Base-by-base conservation (phyloP, 2,329 filamentous ascomycete genomes). In the Ophiostoma pallidulum region DNA sequence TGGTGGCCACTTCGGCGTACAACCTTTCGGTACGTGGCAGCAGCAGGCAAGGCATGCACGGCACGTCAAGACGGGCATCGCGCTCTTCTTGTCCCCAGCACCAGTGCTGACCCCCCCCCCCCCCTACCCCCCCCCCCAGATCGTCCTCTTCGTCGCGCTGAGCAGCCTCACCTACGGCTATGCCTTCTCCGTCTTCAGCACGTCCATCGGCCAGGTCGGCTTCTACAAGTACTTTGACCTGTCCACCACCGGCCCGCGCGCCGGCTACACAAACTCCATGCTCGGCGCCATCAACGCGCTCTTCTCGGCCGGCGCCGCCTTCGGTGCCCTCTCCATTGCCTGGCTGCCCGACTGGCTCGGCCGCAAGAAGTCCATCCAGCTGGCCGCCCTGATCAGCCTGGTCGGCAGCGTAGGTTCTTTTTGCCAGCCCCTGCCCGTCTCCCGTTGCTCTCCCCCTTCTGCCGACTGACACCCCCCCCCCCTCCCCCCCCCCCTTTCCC, bases 161-260 rank as follows among this genome's bases (percentile, higher is more conserved):
- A 46, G 48, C 39, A 47, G 48, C 39, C 45, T 50, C 26, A 50
- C 48, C 10, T 50, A 50, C 24, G 48, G 48, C 18, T 50, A 46
- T 47, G 48, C 42, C 39, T 50, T 50, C 33, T 41, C 48, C 5
- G 38, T 46, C 31, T 50, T 51, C 28, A 39, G 38, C 26, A 51
- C 44, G 8, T 47, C 43, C n/a, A 43, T 51, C 16, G 49, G 49
- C 39, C 49, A 47, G 40, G 24, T 26, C 12, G 49, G 44, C 24
- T 51, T 47, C 26, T 51, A 47, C 35, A 24, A 28, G 4, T 47
- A 42, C 20, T 45, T 51, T 26, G 20, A 45, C 41, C 41, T 51
- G 22, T 24, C 44, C 5, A 43, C 40, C 3, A 36, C 36, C 16
- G 49, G 49, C 8, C 32, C 35, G 14, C 32, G 41, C 22, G 33